Conservation (phyloP, 2,329 filamentous ascomycete genomes). For the Cryphonectria naterciae region DNA sequence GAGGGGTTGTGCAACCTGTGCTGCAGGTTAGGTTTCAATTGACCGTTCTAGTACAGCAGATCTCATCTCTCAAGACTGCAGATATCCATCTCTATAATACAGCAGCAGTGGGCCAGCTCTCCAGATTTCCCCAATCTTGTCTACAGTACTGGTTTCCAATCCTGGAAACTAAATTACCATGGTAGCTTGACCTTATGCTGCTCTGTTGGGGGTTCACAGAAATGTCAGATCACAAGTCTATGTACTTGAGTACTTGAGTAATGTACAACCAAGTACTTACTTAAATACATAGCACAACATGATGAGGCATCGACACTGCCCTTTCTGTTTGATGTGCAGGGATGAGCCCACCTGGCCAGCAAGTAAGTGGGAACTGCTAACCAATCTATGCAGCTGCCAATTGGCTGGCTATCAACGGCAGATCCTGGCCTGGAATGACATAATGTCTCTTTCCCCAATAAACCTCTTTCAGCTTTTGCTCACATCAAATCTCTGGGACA, state of each 20-base stretch:
- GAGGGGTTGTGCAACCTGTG: neutral
- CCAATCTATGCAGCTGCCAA: constrained; percentile 15
- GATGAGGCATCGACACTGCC: neutral
- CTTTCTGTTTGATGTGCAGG: neutral
- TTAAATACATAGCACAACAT: neutral
- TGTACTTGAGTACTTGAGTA: too few species aligned
- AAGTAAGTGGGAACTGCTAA: neutral
- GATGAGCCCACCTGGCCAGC: neutral
- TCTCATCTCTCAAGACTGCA: neutral
- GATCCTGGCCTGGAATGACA: constrained; percentile 23
- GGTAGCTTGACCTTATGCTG: too few species aligned
- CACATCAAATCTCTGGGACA: too few species aligned
- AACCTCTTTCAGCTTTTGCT: neutral
- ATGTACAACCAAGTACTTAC: too few species aligned
- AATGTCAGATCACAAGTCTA: neutral
- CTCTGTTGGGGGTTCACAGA: neutral
- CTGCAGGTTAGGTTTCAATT: neutral
- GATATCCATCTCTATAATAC: too few species aligned
- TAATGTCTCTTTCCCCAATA: constrained; percentile 15
- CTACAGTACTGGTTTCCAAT: neutral
- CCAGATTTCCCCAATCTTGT: neutral
- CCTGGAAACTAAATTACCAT: too few species aligned
- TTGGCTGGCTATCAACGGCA: constrained; percentile 27
- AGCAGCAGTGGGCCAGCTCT: neutral
- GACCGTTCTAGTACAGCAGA: neutral